Evolutionary conservation across 352 stramenopile genomes (phyloP), one percentile per base, ranked within the genome.

Genomic region (Phytophthora pseudosyringae): DNA sequence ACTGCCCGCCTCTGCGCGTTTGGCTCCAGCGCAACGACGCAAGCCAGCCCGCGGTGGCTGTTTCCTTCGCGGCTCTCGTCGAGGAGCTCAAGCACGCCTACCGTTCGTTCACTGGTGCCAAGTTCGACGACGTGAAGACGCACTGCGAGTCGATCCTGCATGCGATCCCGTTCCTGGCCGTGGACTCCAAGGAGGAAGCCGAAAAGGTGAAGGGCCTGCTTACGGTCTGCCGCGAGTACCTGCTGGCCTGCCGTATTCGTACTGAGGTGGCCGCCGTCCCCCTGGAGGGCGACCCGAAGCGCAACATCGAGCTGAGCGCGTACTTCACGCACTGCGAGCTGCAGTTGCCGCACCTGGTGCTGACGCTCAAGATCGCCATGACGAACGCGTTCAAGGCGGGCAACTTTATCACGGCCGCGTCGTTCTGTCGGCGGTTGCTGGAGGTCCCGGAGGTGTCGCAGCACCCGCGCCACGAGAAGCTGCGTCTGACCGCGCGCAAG

Each of bases 321-420:
- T 99, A 99, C 88, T 99, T 99, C 51, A 99, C 98, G 48, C 98
- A 99, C 84, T 99, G 98, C 73, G 97, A 99, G 51, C 86, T 99
- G 46, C 97, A 99, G 83, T 93, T 98, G 26, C 89, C 95, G 40
- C 98, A 99, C 75, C 75, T 99, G 57, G 82, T 99, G 53, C 89
- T 99, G 41, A 98, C 97, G 29, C 91, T 99, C 18, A 98, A 99
- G 77, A 98, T 98, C 75, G 98, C 98, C 16, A 99, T 99, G 98
- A 98, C 96, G 43, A 97, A 97, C 59, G 91, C 98, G 32, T 99
- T 99, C 83, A 99, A 99, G 83, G 92, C 98, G 62, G 98, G 98
- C 83, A 99, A 99, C 75, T 99, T 98, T 68, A 99, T 99, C 81
- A 97, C 95, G 16, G 98, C 98, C 18, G 97, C 97, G 35, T 98